Base-by-base conservation (phyloP, 2,329 filamentous ascomycete genomes). In the Colletotrichum plurivorum region DNA sequence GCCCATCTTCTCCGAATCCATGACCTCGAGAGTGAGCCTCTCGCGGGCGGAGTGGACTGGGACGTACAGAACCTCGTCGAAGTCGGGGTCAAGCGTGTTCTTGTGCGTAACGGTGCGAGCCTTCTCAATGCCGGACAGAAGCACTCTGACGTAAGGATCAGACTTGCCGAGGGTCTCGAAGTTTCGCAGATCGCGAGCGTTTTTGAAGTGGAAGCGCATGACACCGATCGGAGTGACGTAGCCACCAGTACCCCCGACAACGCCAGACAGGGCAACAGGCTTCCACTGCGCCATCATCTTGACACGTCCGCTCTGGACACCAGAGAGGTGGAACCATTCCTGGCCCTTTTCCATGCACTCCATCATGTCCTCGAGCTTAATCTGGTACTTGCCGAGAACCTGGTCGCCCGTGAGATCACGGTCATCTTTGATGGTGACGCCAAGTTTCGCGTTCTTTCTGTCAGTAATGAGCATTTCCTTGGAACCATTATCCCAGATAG, bases 381-480 rank as follows among this genome's bases (percentile, higher is more conserved):
- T 97, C 79, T 98, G 94, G 79, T 98, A 98, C 27, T 91, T 95
- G 69, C 95, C 96, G 22, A 99, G 84, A 41, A 95, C 88, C 56
- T 94, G 94, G 78, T 99, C 95, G 15, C 90, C 85, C 8, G 90
- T 85, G 63, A 99, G 83, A 62, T 97, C 95, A 71, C 95, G 92
- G 73, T 98, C 95, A 77, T 99, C 96, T 83, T 98, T 99, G 86
- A 99, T 90, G 16, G 95, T 93, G 63, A 99, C 84, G 64, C 95
- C 97, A 60, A 99, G 87, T 78, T 94, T 96, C 65, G 96, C 95
- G 77, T 90, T 91, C 83, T 94, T 97, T 71, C 93, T 92, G 78
- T 99, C 95, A 1, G 95, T 98, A 77, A 99, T 95, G 70, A 99
- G 89, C 74, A 99, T 90, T 77, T 99, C 96, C 82, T 97, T 97